A percentile compares a stretch with the other conserved stretches of the same genome.
These are phyloP conservation scores for Oryza meridionalis DNA, from an alignment of 176 grass and related monocot species.

Conservation along the genomic window DNA sequence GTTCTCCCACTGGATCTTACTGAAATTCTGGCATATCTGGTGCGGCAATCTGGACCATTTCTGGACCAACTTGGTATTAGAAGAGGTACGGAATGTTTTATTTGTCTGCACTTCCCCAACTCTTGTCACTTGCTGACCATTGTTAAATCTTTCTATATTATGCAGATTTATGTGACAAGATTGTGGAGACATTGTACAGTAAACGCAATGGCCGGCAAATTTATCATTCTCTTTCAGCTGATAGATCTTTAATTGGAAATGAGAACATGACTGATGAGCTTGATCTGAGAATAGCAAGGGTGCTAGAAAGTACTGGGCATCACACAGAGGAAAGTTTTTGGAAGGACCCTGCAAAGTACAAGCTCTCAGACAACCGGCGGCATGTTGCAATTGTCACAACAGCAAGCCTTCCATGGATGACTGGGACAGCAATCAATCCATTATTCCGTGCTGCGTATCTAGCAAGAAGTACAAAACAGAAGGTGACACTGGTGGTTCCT, in stretches of 20 bases:
- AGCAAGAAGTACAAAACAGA: constrained; percentile 77
- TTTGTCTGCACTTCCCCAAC: background rate
- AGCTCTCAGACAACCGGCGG: constrained; percentile 57
- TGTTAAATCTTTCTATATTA: constrained; percentile 16
- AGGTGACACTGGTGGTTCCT: constrained; percentile 78
- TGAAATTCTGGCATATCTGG: constrained; percentile 77
- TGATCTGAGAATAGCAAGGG: constrained; percentile 89
- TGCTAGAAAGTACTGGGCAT: constrained; percentile 74
- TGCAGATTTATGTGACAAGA: constrained; percentile 74
- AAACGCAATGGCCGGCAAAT: constrained; percentile 55
- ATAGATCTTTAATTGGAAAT: constrained; percentile 54
- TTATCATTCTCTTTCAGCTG: constrained; percentile 50
- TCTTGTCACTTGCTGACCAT: constrained; percentile 17
- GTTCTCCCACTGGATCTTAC: constrained; percentile 66
- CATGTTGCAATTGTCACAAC: constrained; percentile 94
- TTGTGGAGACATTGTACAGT: constrained; percentile 64
- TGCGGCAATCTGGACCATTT: constrained; percentile 80
- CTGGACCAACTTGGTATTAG: constrained; percentile 82
- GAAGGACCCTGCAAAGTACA: constrained; percentile 53
- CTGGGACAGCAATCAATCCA: constrained; percentile 94
- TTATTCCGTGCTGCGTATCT: constrained; percentile 93
- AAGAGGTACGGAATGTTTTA: constrained; percentile 54
- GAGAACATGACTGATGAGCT: constrained; percentile 61
- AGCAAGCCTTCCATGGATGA: constrained; percentile 98
- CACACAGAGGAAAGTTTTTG: constrained; percentile 60